Evolutionary conservation across 2,329 filamentous ascomycete genomes (phyloP).

Genomic region (Fusarium drepaniforme): DNA sequence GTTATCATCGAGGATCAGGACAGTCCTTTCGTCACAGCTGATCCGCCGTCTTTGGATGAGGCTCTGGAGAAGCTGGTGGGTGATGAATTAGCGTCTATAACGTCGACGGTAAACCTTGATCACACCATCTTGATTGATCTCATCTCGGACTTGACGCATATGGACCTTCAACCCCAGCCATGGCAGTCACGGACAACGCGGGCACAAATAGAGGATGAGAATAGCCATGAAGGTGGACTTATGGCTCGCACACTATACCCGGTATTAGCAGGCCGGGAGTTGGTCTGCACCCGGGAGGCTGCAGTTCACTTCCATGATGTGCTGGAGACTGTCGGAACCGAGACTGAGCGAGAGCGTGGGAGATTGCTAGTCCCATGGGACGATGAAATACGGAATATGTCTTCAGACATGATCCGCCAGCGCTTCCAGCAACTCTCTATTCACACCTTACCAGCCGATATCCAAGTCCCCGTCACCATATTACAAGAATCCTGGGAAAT

Average conservation of each 20-base stretch:
- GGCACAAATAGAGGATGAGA: conserved; percentile 52
- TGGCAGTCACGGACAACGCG: conserved; percentile 51
- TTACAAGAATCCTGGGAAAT: conserved; percentile 45
- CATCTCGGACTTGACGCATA: conserved; percentile 55
- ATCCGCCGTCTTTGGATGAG: conserved; percentile 40
- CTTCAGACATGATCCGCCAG: conserved; percentile 31
- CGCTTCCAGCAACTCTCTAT: conserved; percentile 51
- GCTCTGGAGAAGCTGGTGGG: conserved; percentile 49
- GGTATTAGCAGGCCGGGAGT: conserved; percentile 45
- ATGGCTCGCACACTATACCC: conserved; percentile 54
- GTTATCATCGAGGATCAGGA: conserved; percentile 49
- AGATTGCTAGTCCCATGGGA: conserved; percentile 49
- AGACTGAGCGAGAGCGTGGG: conserved; percentile 52
- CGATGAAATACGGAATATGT: conserved; percentile 25
- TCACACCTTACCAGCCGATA: conserved; percentile 45
- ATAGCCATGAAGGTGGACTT: conserved; percentile 42
- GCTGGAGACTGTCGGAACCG: conserved; percentile 52
- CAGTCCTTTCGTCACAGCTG: conserved; percentile 41
- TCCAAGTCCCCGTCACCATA: conserved; percentile 52
- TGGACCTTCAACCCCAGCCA: conserved; percentile 46
- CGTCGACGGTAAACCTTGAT: conserved; percentile 54
- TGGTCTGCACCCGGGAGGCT: conserved; percentile 54
- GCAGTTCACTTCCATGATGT: conserved; percentile 55
- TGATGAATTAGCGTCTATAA: conserved; percentile 49
- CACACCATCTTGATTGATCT: conserved; percentile 57